Base-by-base conservation (phyloP, 2,329 filamentous ascomycete species). In the Scytalidium lignicola region DNA sequence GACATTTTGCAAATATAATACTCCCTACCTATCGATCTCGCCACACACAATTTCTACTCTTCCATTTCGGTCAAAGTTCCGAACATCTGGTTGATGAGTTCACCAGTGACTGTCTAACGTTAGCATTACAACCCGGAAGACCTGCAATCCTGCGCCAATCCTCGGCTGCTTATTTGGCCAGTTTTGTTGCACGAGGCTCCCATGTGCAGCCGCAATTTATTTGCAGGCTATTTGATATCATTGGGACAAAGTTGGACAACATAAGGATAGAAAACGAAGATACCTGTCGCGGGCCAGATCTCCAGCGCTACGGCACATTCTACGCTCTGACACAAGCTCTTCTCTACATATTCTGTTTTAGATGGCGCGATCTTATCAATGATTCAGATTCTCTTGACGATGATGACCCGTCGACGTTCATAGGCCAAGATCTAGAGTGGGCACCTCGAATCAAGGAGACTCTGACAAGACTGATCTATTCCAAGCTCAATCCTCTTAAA, bases 1-100 rank as follows among this genome's bases (percentile, higher is more conserved):
- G 84, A 44, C 90, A 95, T 64, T 99, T 99, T 62, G 81, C 85
- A 52, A 87, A 82, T 63, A 89, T 90, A 61, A 90, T 99, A 51
- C 78, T 99, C 23, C 90, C 91, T 3, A 95, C 90, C 13, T 90
- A 93, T 65, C 88, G 90, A 58, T 95, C 90, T 20, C 85, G 93
- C 28, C 92, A 97, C 66, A 90, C 90, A 0, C 93, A 99, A 62
- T 99, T 97, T 60, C 80, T 99, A 43, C 78, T 97, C 45, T 99
- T 99, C 69, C 92, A 96, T 69, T 96, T 95, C 65, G 88, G 88
- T 15, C 92, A 99, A 67, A 80, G 80, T 50, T 88, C 89, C 8
- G 83, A 87, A 23, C 77, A 80, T 41, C 80, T 96, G 43, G 85
- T 89, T 50, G 88, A 93, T 61, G 80, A 84, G 44, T 97, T 97